Conservation (phyloP, 495 filamentous ascomycete genomes). For the Neurospora sp. region DNA sequence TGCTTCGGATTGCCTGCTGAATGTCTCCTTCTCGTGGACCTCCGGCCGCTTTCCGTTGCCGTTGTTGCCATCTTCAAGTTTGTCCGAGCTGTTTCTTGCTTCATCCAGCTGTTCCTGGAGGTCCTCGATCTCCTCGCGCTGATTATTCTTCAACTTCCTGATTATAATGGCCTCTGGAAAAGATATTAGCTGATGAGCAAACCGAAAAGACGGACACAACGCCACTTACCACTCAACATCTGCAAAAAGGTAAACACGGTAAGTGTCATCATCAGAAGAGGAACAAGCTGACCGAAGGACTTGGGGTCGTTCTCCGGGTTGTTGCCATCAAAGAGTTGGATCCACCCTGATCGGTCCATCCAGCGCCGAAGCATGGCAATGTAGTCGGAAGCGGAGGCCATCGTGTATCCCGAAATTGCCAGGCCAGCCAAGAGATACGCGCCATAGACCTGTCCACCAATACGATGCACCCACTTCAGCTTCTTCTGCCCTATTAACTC, state of each 20-base stretch:
- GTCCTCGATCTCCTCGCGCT: not conserved
- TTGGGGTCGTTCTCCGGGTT: slow-evolving; percentile 24
- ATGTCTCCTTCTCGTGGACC: not conserved
- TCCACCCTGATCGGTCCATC: slow-evolving; percentile 23
- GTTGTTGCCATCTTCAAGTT: not conserved
- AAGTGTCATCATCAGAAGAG: slow-evolving; percentile 19
- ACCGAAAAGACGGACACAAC: not conserved
- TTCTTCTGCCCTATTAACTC: not conserved
- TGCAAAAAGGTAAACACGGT: slow-evolving; percentile 25
- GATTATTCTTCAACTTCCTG: not conserved
- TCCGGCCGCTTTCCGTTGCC: not conserved
- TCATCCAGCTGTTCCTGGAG: not conserved
- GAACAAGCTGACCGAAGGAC: slow-evolving; percentile 29
- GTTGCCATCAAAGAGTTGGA: slow-evolving; percentile 7
- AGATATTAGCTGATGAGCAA: not conserved
- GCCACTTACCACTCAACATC: slow-evolving; percentile 20
- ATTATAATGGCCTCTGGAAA: not conserved
- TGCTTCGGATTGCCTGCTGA: not conserved
- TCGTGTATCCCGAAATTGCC: slow-evolving; percentile 7
- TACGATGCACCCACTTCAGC: slow-evolving; percentile 5
- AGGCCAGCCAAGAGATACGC: slow-evolving; percentile 17
- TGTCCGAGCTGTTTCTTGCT: not conserved
- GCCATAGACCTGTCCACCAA: slow-evolving; percentile 8
- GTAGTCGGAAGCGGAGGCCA: slow-evolving; percentile 13
- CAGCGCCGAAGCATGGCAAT: slow-evolving; percentile 20